These are phyloP conservation scores for Cinnamomum chago DNA, from an alignment of 164 flowering plant genomes.

Conservation along the genomic window DNA sequence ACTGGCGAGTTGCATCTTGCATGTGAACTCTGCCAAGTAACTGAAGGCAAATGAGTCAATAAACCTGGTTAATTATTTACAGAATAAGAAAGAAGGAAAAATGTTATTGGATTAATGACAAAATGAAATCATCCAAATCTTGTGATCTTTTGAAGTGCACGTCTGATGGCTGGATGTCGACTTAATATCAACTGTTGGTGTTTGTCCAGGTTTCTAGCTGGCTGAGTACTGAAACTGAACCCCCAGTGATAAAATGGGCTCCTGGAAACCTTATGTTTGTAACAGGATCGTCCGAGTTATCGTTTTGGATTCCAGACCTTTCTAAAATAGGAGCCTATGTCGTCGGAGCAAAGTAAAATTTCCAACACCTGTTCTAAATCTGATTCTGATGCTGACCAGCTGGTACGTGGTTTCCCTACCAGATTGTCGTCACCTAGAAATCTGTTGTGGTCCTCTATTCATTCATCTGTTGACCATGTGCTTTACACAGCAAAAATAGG, in stretches of 20 bases:
- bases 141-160: background rate
- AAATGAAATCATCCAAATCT: background rate
- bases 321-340: conserved; percentile 82
- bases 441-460: background rate
- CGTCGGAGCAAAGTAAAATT: conserved; percentile 48
- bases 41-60: background rate
- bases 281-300: conserved; percentile 92
- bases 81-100: background rate
- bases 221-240: conserved; percentile 79
- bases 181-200: background rate
- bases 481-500: background rate
- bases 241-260: conserved; percentile 96
- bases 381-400: background rate
- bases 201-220: conserved; percentile 78
- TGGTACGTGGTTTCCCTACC: background rate
- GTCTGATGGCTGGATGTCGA: background rate
- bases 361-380: background rate
- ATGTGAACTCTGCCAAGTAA: background rate
- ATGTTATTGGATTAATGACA: background rate
- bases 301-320: conserved; percentile 93
- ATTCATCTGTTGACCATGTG: background rate
- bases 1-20: background rate
- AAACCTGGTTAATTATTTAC: background rate
- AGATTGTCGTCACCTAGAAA: too few relatives aligned
- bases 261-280: conserved; percentile 94